phyloP scores from a whole-genome alignment of 768 basidiomycete species.

The Pleurotus platypus region DNA sequence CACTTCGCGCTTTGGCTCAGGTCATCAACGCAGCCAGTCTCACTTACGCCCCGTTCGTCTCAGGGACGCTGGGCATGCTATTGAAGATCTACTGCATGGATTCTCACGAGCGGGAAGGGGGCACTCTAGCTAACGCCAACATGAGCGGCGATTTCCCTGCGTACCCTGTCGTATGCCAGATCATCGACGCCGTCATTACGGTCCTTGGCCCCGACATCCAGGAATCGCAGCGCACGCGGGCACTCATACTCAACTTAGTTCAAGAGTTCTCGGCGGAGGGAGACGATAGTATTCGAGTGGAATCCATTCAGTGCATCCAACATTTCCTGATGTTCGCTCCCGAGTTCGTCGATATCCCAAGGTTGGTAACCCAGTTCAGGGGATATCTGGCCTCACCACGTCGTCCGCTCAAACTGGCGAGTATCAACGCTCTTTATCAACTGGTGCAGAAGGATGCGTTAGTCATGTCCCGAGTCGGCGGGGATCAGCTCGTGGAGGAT shows the following conservation, averaged over 20 bases:
- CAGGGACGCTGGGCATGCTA: constrained; percentile 87
- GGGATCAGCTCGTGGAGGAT: constrained; percentile 91
- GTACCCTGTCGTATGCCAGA: constrained; percentile 87
- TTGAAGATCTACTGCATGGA: constrained; percentile 88
- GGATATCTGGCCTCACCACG: constrained; percentile 76
- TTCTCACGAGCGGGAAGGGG: constrained; percentile 91
- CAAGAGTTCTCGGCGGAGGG: constrained; percentile 81
- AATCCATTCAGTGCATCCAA: constrained; percentile 94
- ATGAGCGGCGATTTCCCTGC: constrained; percentile 87
- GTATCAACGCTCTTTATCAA: constrained; percentile 94
- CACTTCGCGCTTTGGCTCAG: constrained; percentile 76
- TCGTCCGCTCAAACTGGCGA: constrained; percentile 85
- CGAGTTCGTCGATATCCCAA: constrained; percentile 76
- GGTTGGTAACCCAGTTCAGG: constrained; percentile 75
- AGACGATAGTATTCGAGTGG: constrained; percentile 85
- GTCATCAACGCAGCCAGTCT: constrained; percentile 92
- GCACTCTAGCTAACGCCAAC: constrained; percentile 77
- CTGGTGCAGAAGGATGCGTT: constrained; percentile 94
- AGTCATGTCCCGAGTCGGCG: constrained; percentile 88
- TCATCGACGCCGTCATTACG: constrained; percentile 90
- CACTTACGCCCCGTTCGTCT: constrained; percentile 85
- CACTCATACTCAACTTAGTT: constrained; percentile 80
- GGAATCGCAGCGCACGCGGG: constrained; percentile 77
- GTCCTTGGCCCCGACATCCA: constrained; percentile 95
- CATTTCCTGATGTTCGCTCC: constrained; percentile 97